phyloP scores from a whole-genome alignment of 257 asterid genomes.

The Petunia secreta region DNA sequence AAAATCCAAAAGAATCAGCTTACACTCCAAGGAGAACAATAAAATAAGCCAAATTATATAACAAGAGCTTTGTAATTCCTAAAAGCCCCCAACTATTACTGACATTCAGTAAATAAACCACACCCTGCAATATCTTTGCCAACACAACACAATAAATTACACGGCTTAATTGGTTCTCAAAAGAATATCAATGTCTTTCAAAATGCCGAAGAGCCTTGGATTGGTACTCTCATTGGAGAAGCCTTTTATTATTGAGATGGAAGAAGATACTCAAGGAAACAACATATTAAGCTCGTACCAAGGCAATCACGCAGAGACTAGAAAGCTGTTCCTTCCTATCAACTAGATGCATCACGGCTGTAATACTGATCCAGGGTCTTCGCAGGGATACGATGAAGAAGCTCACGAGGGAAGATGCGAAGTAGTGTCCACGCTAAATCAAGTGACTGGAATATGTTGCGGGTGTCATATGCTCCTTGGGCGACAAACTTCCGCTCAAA shows the following conservation, averaged over 20 bases:
- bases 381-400: slow-evolving; percentile 96
- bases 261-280: slow-evolving; percentile 6
- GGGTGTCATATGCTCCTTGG: slow-evolving; percentile 87
- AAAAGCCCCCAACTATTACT: slow-evolving; percentile 27
- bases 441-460: slow-evolving; percentile 86
- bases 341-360: slow-evolving; percentile 85
- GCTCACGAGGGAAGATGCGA: slow-evolving; percentile 96
- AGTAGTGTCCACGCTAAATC: slow-evolving; percentile 99
- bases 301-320: slow-evolving; percentile 38
- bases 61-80: slow-evolving; percentile 6
- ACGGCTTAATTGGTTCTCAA: slow-evolving; percentile 39
- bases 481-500: slow-evolving; percentile 83
- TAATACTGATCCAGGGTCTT: slow-evolving; percentile 88
- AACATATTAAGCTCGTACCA: slow-evolving; percentile 30
- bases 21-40: neutral
- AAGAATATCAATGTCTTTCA: slow-evolving; percentile 39
- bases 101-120: slow-evolving; percentile 22
- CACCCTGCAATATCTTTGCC: slow-evolving; percentile 8
- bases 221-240: slow-evolving; percentile 43
- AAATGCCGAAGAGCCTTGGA: slow-evolving; percentile 40
- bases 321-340: slow-evolving; percentile 35
- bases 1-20: slow-evolving; percentile 33
- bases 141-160: slow-evolving; percentile 20
- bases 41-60: slow-evolving; percentile 20
- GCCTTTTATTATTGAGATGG: slow-evolving; percentile 53